phyloP scores from a whole-genome alignment of 1,139 yeast genomes.

The Arxiozyma heterogenica region DNA sequence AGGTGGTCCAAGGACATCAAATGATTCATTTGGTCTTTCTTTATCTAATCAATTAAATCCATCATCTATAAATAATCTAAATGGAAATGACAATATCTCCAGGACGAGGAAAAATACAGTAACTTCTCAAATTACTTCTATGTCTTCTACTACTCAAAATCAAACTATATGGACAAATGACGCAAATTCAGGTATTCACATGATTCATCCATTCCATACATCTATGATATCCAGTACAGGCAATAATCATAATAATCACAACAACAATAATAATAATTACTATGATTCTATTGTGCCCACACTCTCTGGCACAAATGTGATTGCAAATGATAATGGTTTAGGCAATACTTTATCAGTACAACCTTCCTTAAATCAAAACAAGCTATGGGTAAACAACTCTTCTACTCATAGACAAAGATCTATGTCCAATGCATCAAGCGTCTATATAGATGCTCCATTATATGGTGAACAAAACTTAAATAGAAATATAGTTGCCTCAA shows the following conservation, averaged over 20 bases:
- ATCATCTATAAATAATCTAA: not conserved
- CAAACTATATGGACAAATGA: constrained; percentile 23
- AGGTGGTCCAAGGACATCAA: constrained; percentile 23
- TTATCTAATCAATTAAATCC: constrained; percentile 8
- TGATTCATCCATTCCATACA: constrained; percentile 11
- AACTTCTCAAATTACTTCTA: constrained; percentile 28
- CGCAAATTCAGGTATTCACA: constrained; percentile 3
- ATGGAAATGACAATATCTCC: constrained; percentile 12
- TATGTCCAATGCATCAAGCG: constrained; percentile 26
- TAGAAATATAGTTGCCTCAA: constrained; percentile 36
- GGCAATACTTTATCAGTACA: constrained; percentile 8
- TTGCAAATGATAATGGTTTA: constrained; percentile 8
- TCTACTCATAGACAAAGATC: constrained; percentile 19
- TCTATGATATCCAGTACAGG: constrained; percentile 4
- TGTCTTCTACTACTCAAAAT: constrained; percentile 23
- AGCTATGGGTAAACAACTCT: constrained; percentile 3
- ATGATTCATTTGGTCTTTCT: constrained; percentile 23
- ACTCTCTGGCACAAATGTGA: constrained; percentile 1
- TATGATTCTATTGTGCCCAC: constrained; percentile 10
- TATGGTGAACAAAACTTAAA: constrained; percentile 13
- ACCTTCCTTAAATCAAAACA: constrained; percentile 13
- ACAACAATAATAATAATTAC: constrained; percentile 12
- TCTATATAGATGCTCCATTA: constrained; percentile 22
- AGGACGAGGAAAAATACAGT: constrained; percentile 30
- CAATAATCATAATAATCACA: not conserved